Conservation (phyloP, 345 rosid species). For the Eucalyptus polyanthemos region DNA sequence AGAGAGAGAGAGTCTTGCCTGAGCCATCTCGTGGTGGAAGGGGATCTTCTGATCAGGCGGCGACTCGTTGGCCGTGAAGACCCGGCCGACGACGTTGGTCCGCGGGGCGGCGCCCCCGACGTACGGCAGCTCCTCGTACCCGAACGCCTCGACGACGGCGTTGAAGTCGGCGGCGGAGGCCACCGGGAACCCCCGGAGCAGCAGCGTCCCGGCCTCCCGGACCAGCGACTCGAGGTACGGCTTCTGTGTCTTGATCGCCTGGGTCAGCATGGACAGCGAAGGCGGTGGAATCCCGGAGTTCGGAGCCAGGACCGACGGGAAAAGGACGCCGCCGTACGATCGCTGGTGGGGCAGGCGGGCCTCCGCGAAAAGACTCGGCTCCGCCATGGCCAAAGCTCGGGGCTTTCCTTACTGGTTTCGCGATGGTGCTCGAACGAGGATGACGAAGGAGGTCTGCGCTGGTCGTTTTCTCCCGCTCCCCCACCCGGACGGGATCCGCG, state of each 20-base stretch:
- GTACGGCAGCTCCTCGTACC: slow-evolving; percentile 83
- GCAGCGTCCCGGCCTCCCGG: slow-evolving; percentile 53
- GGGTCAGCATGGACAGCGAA: slow-evolving; percentile 16
- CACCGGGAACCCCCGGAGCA: slow-evolving; percentile 57
- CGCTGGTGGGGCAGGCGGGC: slow-evolving; percentile 41
- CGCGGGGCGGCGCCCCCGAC: slow-evolving; percentile 89
- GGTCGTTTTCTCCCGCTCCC: background rate
- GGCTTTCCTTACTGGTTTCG: background rate
- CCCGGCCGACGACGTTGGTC: slow-evolving; percentile 69
- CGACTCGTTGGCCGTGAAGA: slow-evolving; percentile 89
- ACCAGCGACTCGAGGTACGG: slow-evolving; percentile 49
- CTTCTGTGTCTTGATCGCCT: slow-evolving; percentile 27
- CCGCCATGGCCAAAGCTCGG: background rate
- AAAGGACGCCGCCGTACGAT: slow-evolving; percentile 21
- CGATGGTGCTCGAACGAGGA: background rate
- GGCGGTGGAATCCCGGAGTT: slow-evolving; percentile 4
- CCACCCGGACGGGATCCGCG: background rate
- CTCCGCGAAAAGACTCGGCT: slow-evolving; percentile 25
- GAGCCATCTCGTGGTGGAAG: slow-evolving; percentile 96
- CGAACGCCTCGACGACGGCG: slow-evolving; percentile 76
- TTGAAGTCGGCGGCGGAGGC: slow-evolving; percentile 64
- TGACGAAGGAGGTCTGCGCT: background rate
- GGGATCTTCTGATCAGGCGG: slow-evolving; percentile 90
- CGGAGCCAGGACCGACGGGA: slow-evolving; percentile 50
- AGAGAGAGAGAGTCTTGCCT: slow-evolving; percentile 12